These are phyloP conservation scores for Trametes maxima DNA, from an alignment of 768 basidiomycete genomes.

Conservation along the genomic window DNA sequence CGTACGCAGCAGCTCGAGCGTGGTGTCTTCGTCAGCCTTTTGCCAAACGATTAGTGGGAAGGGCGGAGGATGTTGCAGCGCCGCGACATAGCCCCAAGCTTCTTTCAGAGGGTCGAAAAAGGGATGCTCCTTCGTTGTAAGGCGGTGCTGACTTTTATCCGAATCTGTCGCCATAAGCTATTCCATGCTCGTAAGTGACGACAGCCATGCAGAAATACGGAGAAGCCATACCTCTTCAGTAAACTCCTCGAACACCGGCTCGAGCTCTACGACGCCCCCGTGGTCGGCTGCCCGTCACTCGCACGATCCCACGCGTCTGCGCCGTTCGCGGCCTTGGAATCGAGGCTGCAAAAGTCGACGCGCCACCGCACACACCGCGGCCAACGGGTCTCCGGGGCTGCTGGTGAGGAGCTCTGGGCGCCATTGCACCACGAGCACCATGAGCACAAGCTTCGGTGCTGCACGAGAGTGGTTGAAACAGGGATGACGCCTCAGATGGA, in stretches of 20 bases:
- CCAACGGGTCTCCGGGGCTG: conserved; percentile 21
- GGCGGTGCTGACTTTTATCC: conserved; percentile 10
- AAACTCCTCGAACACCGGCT: conserved; percentile 2
- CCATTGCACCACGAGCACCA: too few relatives aligned
- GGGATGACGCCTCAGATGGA: too few relatives aligned
- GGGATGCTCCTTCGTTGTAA: background rate
- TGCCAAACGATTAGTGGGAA: conserved; percentile 8
- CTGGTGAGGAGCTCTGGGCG: too few relatives aligned
- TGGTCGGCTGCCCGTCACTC: conserved; percentile 3
- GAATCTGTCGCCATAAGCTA: conserved; percentile 6
- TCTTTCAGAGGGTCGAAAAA: conserved; percentile 17
- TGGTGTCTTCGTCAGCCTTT: conserved; percentile 10
- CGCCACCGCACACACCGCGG: background rate
- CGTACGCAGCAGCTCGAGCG: conserved; percentile 15
- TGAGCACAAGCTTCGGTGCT: too few relatives aligned
- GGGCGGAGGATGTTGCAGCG: conserved; percentile 6
- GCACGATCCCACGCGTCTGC: conserved; percentile 8
- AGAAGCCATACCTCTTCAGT: background rate
- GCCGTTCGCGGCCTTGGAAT: background rate
- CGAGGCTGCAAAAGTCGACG: conserved; percentile 24
- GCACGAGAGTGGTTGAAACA: too few relatives aligned
- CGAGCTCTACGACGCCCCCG: background rate
- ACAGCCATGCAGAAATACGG: background rate
- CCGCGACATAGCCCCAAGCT: conserved; percentile 19
- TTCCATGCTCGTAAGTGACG: background rate